A percentile compares a stretch with the other conserved stretches of the same genome.
These are phyloP conservation scores for Aquanectria penicillioides DNA, from an alignment of 2,329 filamentous ascomycete species.

Conservation along the genomic window DNA sequence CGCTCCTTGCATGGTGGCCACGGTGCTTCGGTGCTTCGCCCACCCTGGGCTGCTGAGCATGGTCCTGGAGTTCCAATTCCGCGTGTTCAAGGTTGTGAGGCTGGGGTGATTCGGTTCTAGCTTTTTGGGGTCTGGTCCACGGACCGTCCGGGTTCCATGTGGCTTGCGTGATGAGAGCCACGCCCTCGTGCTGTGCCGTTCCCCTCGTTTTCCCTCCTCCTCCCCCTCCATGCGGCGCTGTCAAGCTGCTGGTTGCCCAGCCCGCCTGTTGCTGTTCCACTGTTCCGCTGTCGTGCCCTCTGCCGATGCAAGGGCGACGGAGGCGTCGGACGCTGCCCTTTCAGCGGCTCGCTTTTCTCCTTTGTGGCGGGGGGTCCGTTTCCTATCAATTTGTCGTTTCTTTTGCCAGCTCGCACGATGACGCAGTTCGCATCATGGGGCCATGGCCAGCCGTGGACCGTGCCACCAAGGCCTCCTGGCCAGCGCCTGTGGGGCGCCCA, in stretches of 20 bases:
- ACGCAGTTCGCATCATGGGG: conserved; percentile 20
- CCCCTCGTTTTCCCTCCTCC: neutral
- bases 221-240: conserved; percentile 6
- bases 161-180: conserved; percentile 20
- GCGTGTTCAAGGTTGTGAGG: neutral
- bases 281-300: neutral
- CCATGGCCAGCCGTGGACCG: conserved; percentile 16
- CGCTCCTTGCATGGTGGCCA: neutral
- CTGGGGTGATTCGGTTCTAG: neutral
- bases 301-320: conserved; percentile 20
- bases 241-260: neutral
- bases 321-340: neutral
- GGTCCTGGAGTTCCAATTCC: neutral
- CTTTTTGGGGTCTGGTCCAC: neutral
- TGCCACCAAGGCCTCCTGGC: conserved; percentile 14
- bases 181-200: neutral
- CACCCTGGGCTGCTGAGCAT: conserved; percentile 2
- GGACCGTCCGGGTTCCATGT: conserved; percentile 10
- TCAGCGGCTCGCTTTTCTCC: neutral
- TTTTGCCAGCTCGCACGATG: conserved; percentile 10
- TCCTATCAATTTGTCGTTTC: conserved; percentile 5
- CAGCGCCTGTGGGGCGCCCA: conserved; percentile 3
- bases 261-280: neutral
- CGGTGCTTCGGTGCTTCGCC: conserved; percentile 3
- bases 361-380: conserved; percentile 1